Percentiles rank a stretch among this genome's conserved stretches.
Evolutionary conservation across 352 stramenopile genomes (phyloP).

Genomic region (Phytophthora europaea): DNA sequence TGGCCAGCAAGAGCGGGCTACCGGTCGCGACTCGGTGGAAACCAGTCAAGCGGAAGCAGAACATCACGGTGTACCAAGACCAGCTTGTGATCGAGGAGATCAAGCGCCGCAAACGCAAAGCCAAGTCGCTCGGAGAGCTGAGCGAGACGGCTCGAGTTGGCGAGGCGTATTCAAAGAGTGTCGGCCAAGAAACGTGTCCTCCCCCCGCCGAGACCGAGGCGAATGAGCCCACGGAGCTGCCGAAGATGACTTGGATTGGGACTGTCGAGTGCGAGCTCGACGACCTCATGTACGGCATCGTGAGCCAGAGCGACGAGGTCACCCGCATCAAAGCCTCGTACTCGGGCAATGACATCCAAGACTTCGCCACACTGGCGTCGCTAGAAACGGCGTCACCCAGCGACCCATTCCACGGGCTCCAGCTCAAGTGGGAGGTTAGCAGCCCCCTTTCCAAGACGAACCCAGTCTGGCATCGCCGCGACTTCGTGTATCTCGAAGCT

Average conservation of each 20-base stretch:
- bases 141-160: constrained; percentile 27
- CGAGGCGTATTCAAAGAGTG: constrained; percentile 22
- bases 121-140: constrained; percentile 36
- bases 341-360: constrained; percentile 31
- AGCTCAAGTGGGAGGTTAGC: constrained; percentile 44
- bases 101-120: constrained; percentile 34
- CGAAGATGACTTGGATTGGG: constrained; percentile 43
- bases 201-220: constrained; percentile 10
- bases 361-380: constrained; percentile 38
- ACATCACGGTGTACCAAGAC: constrained; percentile 40
- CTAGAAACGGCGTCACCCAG: constrained; percentile 25
- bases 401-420: constrained; percentile 38
- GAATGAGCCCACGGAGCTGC: constrained; percentile 15
- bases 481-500: constrained; percentile 59
- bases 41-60: constrained; percentile 39
- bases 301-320: constrained; percentile 43
- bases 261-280: constrained; percentile 41
- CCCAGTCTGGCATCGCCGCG: constrained; percentile 44
- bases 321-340: constrained; percentile 44
- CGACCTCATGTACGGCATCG: constrained; percentile 48
- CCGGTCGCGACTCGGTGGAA: constrained; percentile 42
- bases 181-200: constrained; percentile 11
- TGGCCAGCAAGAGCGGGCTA: constrained; percentile 30
- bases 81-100: constrained; percentile 36
- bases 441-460: constrained; percentile 29